phyloP scores from a whole-genome alignment of 306 rosid genomes.

The Crotalaria pallida region DNA sequence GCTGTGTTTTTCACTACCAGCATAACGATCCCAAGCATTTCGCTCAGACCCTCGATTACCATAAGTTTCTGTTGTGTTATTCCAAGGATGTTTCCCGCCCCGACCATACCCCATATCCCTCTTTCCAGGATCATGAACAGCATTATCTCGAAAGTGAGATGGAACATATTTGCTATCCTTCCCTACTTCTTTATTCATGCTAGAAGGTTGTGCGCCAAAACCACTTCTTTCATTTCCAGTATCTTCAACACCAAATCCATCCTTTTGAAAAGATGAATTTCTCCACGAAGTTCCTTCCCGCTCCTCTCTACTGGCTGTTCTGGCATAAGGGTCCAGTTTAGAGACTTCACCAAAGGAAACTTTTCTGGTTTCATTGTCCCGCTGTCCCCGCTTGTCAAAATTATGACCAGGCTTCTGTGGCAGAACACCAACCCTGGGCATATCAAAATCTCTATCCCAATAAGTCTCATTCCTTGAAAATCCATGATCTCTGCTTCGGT shows the following conservation, averaged over 20 bases:
- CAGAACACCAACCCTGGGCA: conserved; percentile 63
- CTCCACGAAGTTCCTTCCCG: conserved; percentile 68
- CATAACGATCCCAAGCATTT: conserved; percentile 38
- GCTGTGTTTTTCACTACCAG: conserved; percentile 44
- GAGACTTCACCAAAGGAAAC: conserved; percentile 62
- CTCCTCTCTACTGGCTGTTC: conserved; percentile 52
- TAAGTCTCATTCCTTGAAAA: conserved; percentile 52
- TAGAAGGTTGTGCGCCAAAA: conserved; percentile 37
- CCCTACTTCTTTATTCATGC: conserved; percentile 39
- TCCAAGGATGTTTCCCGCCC: conserved; percentile 66
- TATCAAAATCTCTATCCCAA: conserved; percentile 65
- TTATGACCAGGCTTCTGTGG: conserved; percentile 55
- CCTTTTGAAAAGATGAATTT: conserved; percentile 44
- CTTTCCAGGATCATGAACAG: conserved; percentile 44
- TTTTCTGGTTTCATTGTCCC: conserved; percentile 77
- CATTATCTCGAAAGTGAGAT: conserved; percentile 42
- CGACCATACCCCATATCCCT: conserved; percentile 57
- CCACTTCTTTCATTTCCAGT: conserved; percentile 48
- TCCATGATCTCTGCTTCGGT: conserved; percentile 60
- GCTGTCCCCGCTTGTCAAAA: conserved; percentile 58
- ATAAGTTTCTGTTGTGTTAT: conserved; percentile 36
- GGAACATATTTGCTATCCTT: conserved; percentile 47
- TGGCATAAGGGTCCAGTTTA: conserved; percentile 50
- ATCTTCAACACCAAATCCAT: conserved; percentile 40
- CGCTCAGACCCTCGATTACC: conserved; percentile 47